These are phyloP conservation scores for Fomitopsis pulvina DNA, from an alignment of 768 basidiomycete species.

Conservation along the genomic window DNA sequence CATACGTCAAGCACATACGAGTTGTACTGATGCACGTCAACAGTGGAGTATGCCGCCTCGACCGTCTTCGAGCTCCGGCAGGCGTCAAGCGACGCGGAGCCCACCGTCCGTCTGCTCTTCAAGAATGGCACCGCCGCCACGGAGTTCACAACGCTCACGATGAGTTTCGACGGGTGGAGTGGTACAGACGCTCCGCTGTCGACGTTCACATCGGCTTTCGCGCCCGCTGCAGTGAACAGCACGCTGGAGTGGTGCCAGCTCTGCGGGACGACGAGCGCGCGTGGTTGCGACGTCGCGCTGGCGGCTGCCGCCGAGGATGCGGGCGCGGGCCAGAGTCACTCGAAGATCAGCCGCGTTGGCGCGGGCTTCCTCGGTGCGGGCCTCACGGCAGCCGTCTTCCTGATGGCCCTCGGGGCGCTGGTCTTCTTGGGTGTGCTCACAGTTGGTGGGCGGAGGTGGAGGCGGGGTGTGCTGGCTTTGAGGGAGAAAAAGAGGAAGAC, in stretches of 20 bases:
- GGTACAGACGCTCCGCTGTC: slow-evolving; percentile 47
- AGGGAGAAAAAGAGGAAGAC: neutral
- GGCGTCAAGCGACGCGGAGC: slow-evolving; percentile 35
- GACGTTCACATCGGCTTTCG: slow-evolving; percentile 37
- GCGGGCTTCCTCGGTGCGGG: slow-evolving; percentile 68
- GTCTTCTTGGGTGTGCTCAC: slow-evolving; percentile 10
- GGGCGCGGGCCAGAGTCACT: slow-evolving; percentile 13
- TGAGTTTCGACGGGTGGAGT: slow-evolving; percentile 30
- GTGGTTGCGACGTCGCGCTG: slow-evolving; percentile 48
- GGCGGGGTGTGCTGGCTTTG: neutral
- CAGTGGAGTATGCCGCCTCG: slow-evolving; percentile 58
- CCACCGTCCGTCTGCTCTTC: slow-evolving; percentile 57
- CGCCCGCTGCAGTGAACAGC: slow-evolving; percentile 44
- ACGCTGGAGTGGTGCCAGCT: slow-evolving; percentile 51
- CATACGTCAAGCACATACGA: neutral
- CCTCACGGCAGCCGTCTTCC: slow-evolving; percentile 14
- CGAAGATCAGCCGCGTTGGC: slow-evolving; percentile 44
- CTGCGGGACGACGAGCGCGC: slow-evolving; percentile 49
- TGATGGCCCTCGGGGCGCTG: slow-evolving; percentile 7
- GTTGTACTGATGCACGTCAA: neutral
- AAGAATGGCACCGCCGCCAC: slow-evolving; percentile 55
- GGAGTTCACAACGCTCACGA: slow-evolving; percentile 38
- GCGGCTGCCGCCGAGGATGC: slow-evolving; percentile 20
- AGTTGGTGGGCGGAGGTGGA: neutral
- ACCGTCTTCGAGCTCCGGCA: slow-evolving; percentile 56